phyloP scores from a whole-genome alignment of 768 basidiomycete species.

The Pleurotus platypus region DNA sequence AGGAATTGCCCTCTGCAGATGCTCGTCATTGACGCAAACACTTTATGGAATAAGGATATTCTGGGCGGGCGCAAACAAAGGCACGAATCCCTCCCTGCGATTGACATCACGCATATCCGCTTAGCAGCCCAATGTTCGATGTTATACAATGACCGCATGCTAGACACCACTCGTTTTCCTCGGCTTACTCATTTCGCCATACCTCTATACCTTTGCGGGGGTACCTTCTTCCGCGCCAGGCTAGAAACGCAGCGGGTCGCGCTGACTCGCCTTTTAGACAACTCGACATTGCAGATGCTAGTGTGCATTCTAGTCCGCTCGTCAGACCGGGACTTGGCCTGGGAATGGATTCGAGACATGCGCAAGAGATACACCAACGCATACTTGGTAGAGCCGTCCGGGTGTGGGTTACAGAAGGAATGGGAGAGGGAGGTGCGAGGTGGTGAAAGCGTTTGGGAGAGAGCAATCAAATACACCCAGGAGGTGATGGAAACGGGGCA shows the following conservation, averaged over 20 bases:
- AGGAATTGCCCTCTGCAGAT: too few relatives aligned
- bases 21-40: too few relatives aligned
- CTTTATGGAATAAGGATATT: too few relatives aligned
- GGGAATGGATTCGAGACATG: conserved; percentile 15
- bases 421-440: conserved; percentile 23
- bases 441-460: conserved; percentile 22
- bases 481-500: too few relatives aligned
- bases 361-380: conserved; percentile 8
- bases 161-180: conserved; percentile 14
- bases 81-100: conserved; percentile 3
- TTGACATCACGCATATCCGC: conserved; percentile 19
- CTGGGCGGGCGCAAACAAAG: too few relatives aligned
- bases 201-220: conserved; percentile 13
- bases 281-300: conserved; percentile 7
- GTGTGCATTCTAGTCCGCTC: conserved; percentile 16
- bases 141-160: conserved; percentile 11
- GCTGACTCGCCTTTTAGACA: too few relatives aligned
- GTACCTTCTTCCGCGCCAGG: conserved; percentile 13
- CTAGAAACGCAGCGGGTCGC: not conserved
- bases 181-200: conserved; percentile 20
- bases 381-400: conserved; percentile 10
- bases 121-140: conserved; percentile 7
- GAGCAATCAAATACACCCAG: conserved; percentile 14
- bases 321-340: conserved; percentile 5
- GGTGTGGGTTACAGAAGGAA: conserved; percentile 12